phyloP scores from a whole-genome alignment of 169 alveolate species.

The Plasmodium coatneyi region DNA sequence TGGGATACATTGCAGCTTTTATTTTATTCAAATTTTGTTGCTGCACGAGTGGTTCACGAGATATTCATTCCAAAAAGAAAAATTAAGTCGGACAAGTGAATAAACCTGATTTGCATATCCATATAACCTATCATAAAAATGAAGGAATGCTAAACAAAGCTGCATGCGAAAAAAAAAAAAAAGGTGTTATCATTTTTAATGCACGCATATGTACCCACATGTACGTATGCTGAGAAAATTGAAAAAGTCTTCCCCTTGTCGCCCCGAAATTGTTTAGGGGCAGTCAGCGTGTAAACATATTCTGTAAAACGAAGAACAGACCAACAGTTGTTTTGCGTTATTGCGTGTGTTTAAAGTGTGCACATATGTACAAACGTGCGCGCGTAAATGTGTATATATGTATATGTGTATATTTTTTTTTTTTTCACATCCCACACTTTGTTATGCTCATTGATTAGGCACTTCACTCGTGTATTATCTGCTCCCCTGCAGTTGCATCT shows the following conservation, averaged over 20 bases:
- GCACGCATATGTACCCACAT: not conserved
- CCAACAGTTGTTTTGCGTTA: not conserved
- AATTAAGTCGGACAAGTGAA: not conserved
- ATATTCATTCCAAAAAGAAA: not conserved
- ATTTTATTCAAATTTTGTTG: conserved; percentile 1
- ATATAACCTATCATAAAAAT: not conserved
- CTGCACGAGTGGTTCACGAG: not conserved
- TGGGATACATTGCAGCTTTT: conserved; percentile 18
- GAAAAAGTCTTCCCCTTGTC: not conserved
- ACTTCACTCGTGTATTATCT: not conserved
- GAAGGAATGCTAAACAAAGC: not conserved
- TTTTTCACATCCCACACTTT: not conserved
- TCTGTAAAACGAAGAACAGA: not conserved
- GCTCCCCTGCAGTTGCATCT: not conserved
- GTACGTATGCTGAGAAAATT: not conserved
- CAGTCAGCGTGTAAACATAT: not conserved
- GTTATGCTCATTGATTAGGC: not conserved
- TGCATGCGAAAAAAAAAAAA: not conserved
- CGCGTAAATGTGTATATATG: not conserved
- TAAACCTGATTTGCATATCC: not conserved
- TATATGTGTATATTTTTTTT: not conserved
- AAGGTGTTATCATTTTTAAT: not conserved
- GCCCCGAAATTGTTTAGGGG: not conserved
- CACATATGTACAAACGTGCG: not conserved
- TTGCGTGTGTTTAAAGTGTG: not conserved